phyloP scores from a whole-genome alignment of 148 eudicot species.

The Nyssa sinensis region DNA sequence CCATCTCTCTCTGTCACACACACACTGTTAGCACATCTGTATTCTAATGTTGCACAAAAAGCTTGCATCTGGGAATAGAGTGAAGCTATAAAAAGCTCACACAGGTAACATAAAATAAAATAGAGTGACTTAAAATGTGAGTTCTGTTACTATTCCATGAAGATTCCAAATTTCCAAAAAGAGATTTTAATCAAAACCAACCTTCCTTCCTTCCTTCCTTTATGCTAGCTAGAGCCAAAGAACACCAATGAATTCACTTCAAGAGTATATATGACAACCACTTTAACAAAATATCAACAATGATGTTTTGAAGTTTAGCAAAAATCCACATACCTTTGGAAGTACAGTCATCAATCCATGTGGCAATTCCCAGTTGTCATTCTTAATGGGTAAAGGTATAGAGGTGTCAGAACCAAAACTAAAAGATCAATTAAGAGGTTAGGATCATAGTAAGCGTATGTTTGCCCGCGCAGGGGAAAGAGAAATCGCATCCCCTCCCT shows the following conservation, averaged over 20 bases:
- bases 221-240: neutral
- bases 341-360: neutral
- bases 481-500: too few relatives aligned
- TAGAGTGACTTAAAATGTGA: slow-evolving; percentile 7
- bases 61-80: slow-evolving; percentile 19
- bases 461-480: too few relatives aligned
- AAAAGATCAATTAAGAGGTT: too few relatives aligned
- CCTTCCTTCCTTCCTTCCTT: too few relatives aligned
- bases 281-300: neutral
- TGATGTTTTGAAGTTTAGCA: neutral
- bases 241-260: neutral
- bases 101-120: neutral
- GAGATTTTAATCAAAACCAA: slow-evolving; percentile 14
- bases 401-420: too few relatives aligned
- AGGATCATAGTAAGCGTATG: too few relatives aligned
- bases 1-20: slow-evolving; percentile 12
- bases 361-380: neutral
- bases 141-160: neutral
- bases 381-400: neutral
- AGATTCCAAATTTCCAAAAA: slow-evolving; percentile 18
- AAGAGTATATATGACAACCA: neutral
- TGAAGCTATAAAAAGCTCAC: slow-evolving; percentile 17
- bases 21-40: neutral
- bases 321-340: neutral
- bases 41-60: neutral